Evolutionary conservation across 805 yeast genomes (phyloP).

Genomic region (Starmerella scarabaei): DNA sequence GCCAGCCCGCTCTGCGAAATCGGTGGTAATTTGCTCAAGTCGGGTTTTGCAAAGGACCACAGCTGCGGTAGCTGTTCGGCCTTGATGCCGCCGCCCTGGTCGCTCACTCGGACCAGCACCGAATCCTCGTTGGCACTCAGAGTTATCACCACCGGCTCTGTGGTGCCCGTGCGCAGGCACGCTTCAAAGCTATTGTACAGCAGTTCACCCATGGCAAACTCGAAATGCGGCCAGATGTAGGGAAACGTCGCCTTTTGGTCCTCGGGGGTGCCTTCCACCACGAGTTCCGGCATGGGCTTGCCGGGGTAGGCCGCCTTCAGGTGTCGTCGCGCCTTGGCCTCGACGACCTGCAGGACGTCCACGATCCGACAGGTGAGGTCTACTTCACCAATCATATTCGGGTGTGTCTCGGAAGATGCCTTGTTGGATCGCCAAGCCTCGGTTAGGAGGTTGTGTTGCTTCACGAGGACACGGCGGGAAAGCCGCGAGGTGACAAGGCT

Average conservation of each 20-base stretch:
- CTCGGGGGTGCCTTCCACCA: conserved; percentile 45
- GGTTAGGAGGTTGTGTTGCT: conserved; percentile 76
- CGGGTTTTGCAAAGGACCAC: conserved; percentile 65
- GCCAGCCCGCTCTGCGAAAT: conserved; percentile 15
- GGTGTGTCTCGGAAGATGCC: conserved; percentile 32
- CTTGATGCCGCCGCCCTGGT: conserved; percentile 79
- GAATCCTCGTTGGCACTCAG: conserved; percentile 54
- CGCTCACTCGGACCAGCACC: conserved; percentile 67
- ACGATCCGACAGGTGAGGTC: conserved; percentile 60
- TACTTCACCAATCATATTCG: conserved; percentile 49
- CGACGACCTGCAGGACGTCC: conserved; percentile 26
- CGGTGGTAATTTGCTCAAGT: background rate
- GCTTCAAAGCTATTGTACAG: conserved; percentile 77
- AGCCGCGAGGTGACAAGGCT: conserved; percentile 73
- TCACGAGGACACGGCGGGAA: conserved; percentile 78
- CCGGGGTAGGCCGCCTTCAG: conserved; percentile 24
- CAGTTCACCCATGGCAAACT: conserved; percentile 76
- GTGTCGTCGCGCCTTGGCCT: conserved; percentile 25
- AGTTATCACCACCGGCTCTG: conserved; percentile 55
- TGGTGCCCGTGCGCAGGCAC: conserved; percentile 41
- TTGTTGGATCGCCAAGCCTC: conserved; percentile 37
- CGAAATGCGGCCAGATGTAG: conserved; percentile 74
- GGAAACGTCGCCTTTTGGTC: conserved; percentile 51
- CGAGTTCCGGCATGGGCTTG: conserved; percentile 51
- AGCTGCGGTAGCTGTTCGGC: conserved; percentile 44